phyloP scores from a whole-genome alignment of 129 eudicot genomes.

The Tagetes patula region DNA sequence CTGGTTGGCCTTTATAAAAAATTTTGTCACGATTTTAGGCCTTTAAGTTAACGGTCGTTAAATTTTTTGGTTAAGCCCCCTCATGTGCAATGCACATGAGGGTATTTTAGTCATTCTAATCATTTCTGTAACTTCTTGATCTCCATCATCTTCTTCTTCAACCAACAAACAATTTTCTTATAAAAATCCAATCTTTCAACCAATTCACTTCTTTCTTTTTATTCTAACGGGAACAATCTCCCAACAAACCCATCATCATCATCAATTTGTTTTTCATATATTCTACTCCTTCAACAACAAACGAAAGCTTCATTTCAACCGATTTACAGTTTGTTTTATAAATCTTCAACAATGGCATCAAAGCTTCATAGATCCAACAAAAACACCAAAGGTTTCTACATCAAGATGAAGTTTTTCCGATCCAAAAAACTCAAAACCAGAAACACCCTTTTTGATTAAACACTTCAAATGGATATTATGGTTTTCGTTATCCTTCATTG shows the following conservation, averaged over 20 bases:
- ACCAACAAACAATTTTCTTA: neutral
- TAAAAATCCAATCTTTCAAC: conserved; percentile 9
- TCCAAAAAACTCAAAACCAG: conserved; percentile 23
- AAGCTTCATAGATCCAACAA: conserved; percentile 27
- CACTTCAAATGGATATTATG: conserved; percentile 77
- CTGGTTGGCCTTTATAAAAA: too few relatives aligned
- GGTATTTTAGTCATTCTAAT: too few relatives aligned
- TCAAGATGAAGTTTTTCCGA: conserved; percentile 56
- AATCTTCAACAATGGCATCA: conserved; percentile 23
- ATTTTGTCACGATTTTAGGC: too few relatives aligned
- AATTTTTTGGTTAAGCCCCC: too few relatives aligned
- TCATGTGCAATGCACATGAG: too few relatives aligned
- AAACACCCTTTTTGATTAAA: conserved; percentile 41
- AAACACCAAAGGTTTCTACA: conserved; percentile 44
- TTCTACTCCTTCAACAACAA: conserved; percentile 35
- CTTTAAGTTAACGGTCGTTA: too few relatives aligned
- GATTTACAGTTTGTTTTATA: neutral
- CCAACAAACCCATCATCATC: conserved; percentile 44
- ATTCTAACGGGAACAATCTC: conserved; percentile 30
- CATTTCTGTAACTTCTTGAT: too few relatives aligned
- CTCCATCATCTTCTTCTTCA: conserved; percentile 8
- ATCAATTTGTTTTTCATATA: conserved; percentile 31
- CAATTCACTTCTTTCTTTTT: conserved; percentile 15
- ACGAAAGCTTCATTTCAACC: conserved; percentile 35
- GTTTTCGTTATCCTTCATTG: conserved; percentile 51